A percentile compares a stretch with the other conserved stretches of the same genome.
Conservation (phyloP, 306 rosid genomes). For the Cyclanthera cordifolia region DNA sequence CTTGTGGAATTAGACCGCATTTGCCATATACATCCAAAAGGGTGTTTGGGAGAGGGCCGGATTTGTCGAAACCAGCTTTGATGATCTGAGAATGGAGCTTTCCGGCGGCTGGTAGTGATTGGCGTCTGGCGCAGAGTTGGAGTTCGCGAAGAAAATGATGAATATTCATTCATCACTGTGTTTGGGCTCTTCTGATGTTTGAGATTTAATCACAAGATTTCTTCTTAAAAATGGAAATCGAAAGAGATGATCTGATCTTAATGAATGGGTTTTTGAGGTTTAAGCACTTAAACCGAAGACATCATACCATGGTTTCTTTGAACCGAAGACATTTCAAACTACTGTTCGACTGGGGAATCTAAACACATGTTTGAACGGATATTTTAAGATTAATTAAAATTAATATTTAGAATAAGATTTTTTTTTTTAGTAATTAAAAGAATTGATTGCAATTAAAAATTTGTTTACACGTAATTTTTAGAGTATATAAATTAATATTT, state of each 20-base stretch:
- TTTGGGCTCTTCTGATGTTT: neutral
- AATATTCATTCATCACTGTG: conserved; percentile 35
- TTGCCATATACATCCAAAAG: conserved; percentile 47
- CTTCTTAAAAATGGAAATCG: neutral
- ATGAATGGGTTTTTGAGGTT: neutral
- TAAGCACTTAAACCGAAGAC: no score
- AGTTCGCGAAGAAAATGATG: conserved; percentile 34
- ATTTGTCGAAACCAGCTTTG: conserved; percentile 35
- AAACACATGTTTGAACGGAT: no score
- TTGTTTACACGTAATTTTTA: no score
- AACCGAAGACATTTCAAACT: neutral
- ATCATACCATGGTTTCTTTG: neutral
- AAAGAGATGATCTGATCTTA: neutral
- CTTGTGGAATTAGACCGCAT: conserved; percentile 43
- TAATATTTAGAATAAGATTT: no score
- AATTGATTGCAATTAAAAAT: no score
- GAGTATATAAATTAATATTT: no score
- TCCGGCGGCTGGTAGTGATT: conserved; percentile 20
- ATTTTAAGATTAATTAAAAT: no score
- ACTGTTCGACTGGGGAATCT: no score
- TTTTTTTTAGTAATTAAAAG: no score
- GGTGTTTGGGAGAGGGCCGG: conserved; percentile 45
- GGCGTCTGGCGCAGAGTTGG: conserved; percentile 39
- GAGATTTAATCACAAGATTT: neutral
- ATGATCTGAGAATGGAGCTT: conserved; percentile 50